phyloP scores from a whole-genome alignment of 2,329 filamentous ascomycete genomes.

The Pseudogymnoascus sp. region DNA sequence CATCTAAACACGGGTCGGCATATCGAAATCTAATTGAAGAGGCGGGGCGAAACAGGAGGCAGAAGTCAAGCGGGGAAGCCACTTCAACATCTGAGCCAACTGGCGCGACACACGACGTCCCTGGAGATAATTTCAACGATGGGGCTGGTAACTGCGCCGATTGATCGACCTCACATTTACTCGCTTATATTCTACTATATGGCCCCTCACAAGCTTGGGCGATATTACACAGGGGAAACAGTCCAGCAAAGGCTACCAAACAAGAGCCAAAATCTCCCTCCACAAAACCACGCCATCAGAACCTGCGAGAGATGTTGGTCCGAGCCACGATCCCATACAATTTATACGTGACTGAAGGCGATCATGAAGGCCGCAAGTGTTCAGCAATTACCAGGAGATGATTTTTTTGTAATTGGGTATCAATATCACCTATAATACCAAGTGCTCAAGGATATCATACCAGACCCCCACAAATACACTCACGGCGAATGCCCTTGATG shows the following conservation, averaged over 20 bases:
- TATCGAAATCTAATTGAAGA: conserved; percentile 75
- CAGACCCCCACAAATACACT: background rate
- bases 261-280: background rate
- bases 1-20: conserved; percentile 60
- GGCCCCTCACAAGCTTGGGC: background rate
- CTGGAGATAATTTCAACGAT: background rate
- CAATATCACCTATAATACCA: background rate
- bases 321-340: background rate
- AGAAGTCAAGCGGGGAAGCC: conserved; percentile 27
- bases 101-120: background rate
- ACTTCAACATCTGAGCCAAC: background rate
- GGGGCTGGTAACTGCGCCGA: background rate
- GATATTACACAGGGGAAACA: background rate
- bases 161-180: background rate
- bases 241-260: background rate
- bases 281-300: background rate
- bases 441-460: background rate
- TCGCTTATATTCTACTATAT: background rate
- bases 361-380: background rate
- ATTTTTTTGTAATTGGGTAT: background rate
- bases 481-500: background rate
- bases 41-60: conserved; percentile 47
- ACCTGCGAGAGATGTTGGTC: background rate
- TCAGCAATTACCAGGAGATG: background rate
- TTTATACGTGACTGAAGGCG: background rate